Percentiles rank a stretch among this genome's conserved stretches.
Conservation (phyloP, 192 early-diverging fungal species). For the Coemansia sp. region DNA sequence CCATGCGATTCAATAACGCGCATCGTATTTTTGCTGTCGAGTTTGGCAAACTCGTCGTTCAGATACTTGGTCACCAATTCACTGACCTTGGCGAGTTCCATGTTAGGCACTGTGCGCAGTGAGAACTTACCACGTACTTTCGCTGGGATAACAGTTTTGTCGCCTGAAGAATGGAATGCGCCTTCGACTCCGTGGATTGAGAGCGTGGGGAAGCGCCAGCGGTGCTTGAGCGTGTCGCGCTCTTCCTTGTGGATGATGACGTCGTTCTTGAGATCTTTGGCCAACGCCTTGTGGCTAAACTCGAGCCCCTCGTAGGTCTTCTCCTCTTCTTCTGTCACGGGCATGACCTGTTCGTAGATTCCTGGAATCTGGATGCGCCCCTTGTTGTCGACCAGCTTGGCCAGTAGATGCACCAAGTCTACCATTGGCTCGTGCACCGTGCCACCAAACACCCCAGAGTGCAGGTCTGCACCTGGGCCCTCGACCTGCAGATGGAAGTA, state of each 20-base stretch:
- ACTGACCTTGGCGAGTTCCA: conserved; percentile 80
- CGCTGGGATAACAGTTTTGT: conserved; percentile 97
- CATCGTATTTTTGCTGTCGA: conserved; percentile 85
- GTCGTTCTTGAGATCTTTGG: conserved; percentile 74
- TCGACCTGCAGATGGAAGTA: conserved; percentile 66
- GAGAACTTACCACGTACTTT: conserved; percentile 97
- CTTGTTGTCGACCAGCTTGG: conserved; percentile 76
- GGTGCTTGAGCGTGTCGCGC: conserved; percentile 80
- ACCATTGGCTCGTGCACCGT: conserved; percentile 98
- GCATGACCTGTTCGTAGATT: conserved; percentile 87
- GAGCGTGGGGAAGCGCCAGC: conserved; percentile 94
- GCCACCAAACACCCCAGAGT: conserved; percentile 95
- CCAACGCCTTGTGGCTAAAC: conserved; percentile 60
- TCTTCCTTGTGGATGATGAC: conserved; percentile 76
- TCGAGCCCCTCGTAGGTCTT: conserved; percentile 78
- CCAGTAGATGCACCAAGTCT: conserved; percentile 82
- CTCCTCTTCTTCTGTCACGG: conserved; percentile 80
- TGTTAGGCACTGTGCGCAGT: conserved; percentile 92
- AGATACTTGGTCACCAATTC: conserved; percentile 73
- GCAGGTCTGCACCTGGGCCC: conserved; percentile 89
- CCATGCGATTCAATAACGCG: conserved; percentile 72
- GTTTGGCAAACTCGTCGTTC: conserved; percentile 83
- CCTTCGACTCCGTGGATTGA: conserved; percentile 98
- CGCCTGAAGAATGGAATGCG: conserved; percentile 88
- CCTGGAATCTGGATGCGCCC: conserved; percentile 92